A percentile compares a stretch with the other conserved stretches of the same genome.
Conservation (phyloP, 371 early-diverging fungal species). For the Batkoa obscura region DNA sequence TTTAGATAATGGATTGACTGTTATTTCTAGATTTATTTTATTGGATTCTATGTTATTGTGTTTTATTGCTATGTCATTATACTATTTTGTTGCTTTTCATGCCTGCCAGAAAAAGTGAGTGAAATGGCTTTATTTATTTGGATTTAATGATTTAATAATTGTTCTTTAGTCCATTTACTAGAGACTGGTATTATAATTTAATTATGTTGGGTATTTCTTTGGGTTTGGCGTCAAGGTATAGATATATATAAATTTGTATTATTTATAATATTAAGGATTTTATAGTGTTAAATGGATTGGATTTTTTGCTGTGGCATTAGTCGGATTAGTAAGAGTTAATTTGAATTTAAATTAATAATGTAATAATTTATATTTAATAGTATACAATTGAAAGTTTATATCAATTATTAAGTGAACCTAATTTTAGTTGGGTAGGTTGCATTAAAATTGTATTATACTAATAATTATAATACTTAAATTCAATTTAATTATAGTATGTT, state of each 20-base stretch:
- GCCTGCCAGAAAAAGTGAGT: conserved; percentile 44
- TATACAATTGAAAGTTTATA: conserved; percentile 89
- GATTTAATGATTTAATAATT: background rate
- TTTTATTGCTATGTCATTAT: conserved; percentile 72
- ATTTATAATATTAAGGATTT: background rate
- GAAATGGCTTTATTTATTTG: background rate
- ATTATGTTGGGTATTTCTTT: conserved; percentile 72
- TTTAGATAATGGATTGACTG: conserved; percentile 42
- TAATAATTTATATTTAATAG: conserved; percentile 7
- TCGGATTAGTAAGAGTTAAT: conserved; percentile 45
- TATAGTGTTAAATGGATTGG: conserved; percentile 99
- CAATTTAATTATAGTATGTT: conserved; percentile 16
- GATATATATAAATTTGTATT: background rate
- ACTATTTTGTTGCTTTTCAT: conserved; percentile 52
- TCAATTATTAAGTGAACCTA: conserved; percentile 71
- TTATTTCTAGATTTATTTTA: conserved; percentile 90
- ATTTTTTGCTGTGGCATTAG: conserved; percentile 81
- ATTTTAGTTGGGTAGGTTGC: conserved; percentile 26
- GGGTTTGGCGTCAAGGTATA: conserved; percentile 63
- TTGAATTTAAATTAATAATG: background rate
- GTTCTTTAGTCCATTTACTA: conserved; percentile 44
- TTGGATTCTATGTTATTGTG: conserved; percentile 95
- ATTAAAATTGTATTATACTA: background rate
- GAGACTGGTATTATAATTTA: conserved; percentile 78
- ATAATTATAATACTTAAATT: background rate